phyloP scores from a whole-genome alignment of 2,329 filamentous ascomycete genomes.

The Ceratocystis cubensis region DNA sequence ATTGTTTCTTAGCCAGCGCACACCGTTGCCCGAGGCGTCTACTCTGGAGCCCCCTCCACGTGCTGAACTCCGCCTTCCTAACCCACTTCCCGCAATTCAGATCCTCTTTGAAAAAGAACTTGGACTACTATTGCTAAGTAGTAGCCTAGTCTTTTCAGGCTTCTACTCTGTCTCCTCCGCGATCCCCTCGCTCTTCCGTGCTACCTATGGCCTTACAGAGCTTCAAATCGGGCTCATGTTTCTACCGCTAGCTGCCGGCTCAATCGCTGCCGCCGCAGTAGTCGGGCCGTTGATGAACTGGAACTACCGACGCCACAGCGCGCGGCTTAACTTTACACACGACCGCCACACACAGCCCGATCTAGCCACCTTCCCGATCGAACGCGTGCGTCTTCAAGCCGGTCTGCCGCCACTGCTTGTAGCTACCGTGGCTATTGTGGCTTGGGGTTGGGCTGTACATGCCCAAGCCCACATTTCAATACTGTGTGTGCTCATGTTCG shows the following conservation, averaged over 20 bases:
- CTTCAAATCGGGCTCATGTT: slow-evolving; percentile 42
- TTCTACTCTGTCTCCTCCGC: slow-evolving; percentile 38
- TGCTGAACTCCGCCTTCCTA: slow-evolving; percentile 25
- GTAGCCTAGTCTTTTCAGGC: slow-evolving; percentile 36
- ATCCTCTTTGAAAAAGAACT: slow-evolving; percentile 34
- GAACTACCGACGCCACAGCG: slow-evolving; percentile 53
- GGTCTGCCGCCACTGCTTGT: slow-evolving; percentile 41
- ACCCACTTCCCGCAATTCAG: slow-evolving; percentile 31
- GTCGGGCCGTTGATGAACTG: slow-evolving; percentile 49
- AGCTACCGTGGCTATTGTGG: slow-evolving; percentile 34
- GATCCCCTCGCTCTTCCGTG: slow-evolving; percentile 33
- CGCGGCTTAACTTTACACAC: slow-evolving; percentile 39
- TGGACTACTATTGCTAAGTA: slow-evolving; percentile 34
- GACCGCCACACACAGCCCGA: slow-evolving; percentile 40
- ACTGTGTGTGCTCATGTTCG: slow-evolving; percentile 35
- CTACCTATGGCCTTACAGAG: slow-evolving; percentile 48
- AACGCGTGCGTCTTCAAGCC: slow-evolving; percentile 38
- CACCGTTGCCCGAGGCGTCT: background rate
- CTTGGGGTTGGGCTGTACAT: slow-evolving; percentile 43
- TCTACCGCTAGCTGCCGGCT: slow-evolving; percentile 39
- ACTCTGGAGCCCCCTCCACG: background rate
- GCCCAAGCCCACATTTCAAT: slow-evolving; percentile 33
- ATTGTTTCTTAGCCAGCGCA: background rate
- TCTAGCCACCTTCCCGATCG: slow-evolving; percentile 38
- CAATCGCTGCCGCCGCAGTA: slow-evolving; percentile 34